These are phyloP conservation scores for Aureobasidium sp. DNA, from an alignment of 2,329 filamentous ascomycete species.

Conservation along the genomic window DNA sequence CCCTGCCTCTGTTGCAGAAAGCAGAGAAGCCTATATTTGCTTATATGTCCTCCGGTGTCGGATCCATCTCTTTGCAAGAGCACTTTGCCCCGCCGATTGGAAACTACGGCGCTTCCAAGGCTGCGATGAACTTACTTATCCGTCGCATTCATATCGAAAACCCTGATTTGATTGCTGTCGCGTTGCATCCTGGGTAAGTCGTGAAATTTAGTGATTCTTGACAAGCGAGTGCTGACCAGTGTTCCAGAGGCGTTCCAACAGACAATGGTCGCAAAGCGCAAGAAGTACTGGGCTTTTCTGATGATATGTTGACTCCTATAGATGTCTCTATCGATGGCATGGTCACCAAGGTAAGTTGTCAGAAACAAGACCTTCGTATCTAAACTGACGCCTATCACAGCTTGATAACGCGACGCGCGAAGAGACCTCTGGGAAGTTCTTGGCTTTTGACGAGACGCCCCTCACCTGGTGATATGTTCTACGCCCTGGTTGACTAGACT, in stretches of 20 bases:
- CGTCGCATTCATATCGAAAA: slow-evolving; percentile 43
- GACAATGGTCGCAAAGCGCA: neutral
- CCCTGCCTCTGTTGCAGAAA: slow-evolving; percentile 40
- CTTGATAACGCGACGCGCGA: slow-evolving; percentile 1
- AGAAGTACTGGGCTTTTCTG: neutral
- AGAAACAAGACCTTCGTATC: neutral
- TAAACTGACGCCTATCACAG: neutral
- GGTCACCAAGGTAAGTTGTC: neutral
- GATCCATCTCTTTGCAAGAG: slow-evolving; percentile 21
- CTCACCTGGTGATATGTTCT: neutral
- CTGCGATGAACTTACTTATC: slow-evolving; percentile 41
- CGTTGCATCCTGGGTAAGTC: neutral
- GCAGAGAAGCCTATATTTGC: slow-evolving; percentile 40
- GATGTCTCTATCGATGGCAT: neutral
- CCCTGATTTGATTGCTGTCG: neutral
- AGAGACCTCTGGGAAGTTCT: neutral
- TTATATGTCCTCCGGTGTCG: slow-evolving; percentile 33
- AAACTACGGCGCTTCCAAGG: slow-evolving; percentile 53
- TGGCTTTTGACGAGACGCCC: neutral
- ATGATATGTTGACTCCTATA: neutral
- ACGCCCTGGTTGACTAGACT: no score
- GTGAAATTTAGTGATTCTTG: neutral
- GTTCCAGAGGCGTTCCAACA: neutral
- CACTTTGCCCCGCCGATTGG: slow-evolving; percentile 33
- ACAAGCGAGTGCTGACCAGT: neutral